Evolutionary conservation across 352 stramenopile species (phyloP), one percentile per base, ranked within the genome.

Genomic region (Phytophthora lateralis): DNA sequence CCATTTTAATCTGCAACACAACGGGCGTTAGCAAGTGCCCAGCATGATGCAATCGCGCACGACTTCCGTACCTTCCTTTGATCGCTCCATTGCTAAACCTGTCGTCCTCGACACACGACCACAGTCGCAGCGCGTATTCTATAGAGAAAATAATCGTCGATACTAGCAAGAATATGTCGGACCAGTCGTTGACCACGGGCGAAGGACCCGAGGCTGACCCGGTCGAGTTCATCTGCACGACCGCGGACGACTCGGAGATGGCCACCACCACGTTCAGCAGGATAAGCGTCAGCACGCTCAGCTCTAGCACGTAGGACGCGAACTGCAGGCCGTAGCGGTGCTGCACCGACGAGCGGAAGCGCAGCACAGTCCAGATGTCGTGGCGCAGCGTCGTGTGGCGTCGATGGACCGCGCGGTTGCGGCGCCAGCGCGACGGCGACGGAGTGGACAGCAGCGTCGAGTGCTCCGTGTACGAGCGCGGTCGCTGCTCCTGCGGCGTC

Each of bases 71-170:
- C 78, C 80, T 58, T 38, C 78, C 76, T 45, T 60, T 44, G 32
- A 88, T 52, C 0, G 60, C 51, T 41, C 70, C 63, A 18, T 68
- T 64, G 39, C 41, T 60, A 56, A 71, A 88, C 15, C 76, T 63
- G 26, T 84, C 60, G 60, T 89, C 80, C 43, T 86, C 80, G 4
- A 85, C 72, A 39, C 80, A 89, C 7, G 78, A 86, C 80, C 80
- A 89, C 7, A 86, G 44, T 8, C 80, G 76, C 38, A 89, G 63
- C 3, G 39, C 46, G 35, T 89, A 89, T 56, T 89, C 78, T 35
- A 87, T 66, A 17, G 80, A 80, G 52, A 89, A 89, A 21, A 89
- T 75, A 29, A 76, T 57, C 5, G 80, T 86, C 11, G 80, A 89
- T 9, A 76, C 69, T 11, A 82, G 59, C 21, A 89, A 56, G 47